Conservation (phyloP, 495 filamentous ascomycete genomes). For the Staphylotrichum longicolle region DNA sequence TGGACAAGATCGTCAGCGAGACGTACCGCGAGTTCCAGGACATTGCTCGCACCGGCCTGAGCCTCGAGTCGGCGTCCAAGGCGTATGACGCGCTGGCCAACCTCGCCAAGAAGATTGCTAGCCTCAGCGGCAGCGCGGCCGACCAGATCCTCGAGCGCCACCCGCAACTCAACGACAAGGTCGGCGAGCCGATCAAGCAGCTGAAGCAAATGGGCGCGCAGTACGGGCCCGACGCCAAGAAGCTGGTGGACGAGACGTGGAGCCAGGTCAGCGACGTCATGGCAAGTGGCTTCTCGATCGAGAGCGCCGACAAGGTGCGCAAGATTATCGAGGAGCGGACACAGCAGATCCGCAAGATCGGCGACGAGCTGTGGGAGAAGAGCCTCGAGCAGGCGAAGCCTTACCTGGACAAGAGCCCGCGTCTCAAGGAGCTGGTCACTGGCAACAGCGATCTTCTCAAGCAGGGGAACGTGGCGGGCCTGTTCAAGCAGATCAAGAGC, state of each 20-base stretch:
- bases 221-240: constrained; percentile 66
- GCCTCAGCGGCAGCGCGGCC: constrained; percentile 54
- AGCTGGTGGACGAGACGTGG: constrained; percentile 66
- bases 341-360: constrained; percentile 57
- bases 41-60: constrained; percentile 50
- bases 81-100: constrained; percentile 55
- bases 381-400: constrained; percentile 60
- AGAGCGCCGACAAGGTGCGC: constrained; percentile 52
- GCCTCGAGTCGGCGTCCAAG: constrained; percentile 50
- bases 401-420: constrained; percentile 63
- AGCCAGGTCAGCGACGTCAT: constrained; percentile 56
- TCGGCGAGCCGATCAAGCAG: constrained; percentile 60
- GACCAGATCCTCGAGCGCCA: constrained; percentile 62
- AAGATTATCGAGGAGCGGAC: constrained; percentile 63
- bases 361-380: constrained; percentile 63
- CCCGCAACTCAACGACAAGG: constrained; percentile 62
- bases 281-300: constrained; percentile 49
- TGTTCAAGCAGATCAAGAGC: constrained; percentile 54
- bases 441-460: constrained; percentile 60
- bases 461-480: constrained; percentile 53
- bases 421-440: constrained; percentile 62
- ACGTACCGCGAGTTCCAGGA: constrained; percentile 58
- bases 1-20: constrained; percentile 58
- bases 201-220: constrained; percentile 62
- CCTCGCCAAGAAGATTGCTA: constrained; percentile 48